Conservation (phyloP, 2,329 filamentous ascomycete species). For the Paraconiothyrium brasiliense region DNA sequence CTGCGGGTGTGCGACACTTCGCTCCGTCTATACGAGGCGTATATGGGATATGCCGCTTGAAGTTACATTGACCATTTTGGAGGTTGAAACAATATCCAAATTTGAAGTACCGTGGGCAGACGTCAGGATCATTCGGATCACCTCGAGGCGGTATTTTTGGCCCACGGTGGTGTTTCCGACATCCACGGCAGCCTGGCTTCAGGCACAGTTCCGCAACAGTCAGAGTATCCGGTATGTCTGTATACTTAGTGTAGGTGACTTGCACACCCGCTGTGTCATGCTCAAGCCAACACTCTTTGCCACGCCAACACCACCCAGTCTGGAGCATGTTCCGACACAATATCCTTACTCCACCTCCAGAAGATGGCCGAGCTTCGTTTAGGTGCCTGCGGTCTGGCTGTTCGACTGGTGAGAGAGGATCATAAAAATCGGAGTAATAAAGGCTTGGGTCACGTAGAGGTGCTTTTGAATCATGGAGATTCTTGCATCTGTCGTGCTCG, state of each 20-base stretch:
- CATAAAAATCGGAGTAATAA: not conserved
- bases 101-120: too few relatives aligned
- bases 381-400: not conserved
- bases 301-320: not conserved
- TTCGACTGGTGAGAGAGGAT: not conserved
- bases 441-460: not conserved
- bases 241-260: not conserved
- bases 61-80: too few relatives aligned
- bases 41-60: too few relatives aligned
- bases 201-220: not conserved
- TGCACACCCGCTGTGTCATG: not conserved
- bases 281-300: not conserved
- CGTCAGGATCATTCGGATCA: too few relatives aligned
- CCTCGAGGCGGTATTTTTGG: too few relatives aligned
- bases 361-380: not conserved
- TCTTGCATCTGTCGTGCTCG: not conserved
- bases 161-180: too few relatives aligned
- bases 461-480: not conserved
- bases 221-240: not conserved
- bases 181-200: too few relatives aligned
- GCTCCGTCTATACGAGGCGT: too few relatives aligned
- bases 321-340: constrained; percentile 2
- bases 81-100: too few relatives aligned
- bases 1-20: too few relatives aligned
- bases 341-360: not conserved